Evolutionary conservation across 305 asterid species (phyloP).

Genomic region (Fraxinus dipetala): DNA sequence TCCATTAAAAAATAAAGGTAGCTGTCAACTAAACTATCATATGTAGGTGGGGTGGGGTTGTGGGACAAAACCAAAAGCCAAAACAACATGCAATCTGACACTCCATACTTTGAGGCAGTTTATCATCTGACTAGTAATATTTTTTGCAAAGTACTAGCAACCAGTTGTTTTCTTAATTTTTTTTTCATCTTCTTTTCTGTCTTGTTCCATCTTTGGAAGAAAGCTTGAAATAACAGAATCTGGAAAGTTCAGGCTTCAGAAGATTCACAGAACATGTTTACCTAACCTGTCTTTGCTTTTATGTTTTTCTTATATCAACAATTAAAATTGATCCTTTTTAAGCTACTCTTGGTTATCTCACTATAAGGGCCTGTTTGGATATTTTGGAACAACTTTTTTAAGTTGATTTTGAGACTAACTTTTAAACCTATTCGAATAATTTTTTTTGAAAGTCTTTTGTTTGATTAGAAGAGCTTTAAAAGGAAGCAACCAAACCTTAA

Average conservation of each 20-base stretch:
- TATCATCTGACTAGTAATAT: slow-evolving; percentile 1
- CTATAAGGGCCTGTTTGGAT: background rate
- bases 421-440: background rate
- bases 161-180: slow-evolving; percentile 7
- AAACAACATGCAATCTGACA: slow-evolving; percentile 44
- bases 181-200: slow-evolving; percentile 17
- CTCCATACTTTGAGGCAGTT: slow-evolving; percentile 19
- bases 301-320: background rate
- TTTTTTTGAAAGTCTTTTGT: background rate
- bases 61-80: slow-evolving; percentile 18
- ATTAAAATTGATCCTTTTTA: background rate
- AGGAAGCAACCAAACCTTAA: background rate
- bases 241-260: slow-evolving; percentile 11
- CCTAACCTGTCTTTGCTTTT: slow-evolving; percentile 10
- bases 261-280: background rate
- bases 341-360: background rate
- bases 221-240: background rate
- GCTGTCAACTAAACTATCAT: slow-evolving; percentile 9
- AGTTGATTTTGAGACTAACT: background rate
- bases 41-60: slow-evolving; percentile 20
- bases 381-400: background rate
- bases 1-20: background rate
- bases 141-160: background rate
- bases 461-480: background rate
- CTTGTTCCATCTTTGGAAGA: slow-evolving; percentile 10